phyloP scores from a whole-genome alignment of 768 basidiomycete species.

The Cytidiella melzeri region DNA sequence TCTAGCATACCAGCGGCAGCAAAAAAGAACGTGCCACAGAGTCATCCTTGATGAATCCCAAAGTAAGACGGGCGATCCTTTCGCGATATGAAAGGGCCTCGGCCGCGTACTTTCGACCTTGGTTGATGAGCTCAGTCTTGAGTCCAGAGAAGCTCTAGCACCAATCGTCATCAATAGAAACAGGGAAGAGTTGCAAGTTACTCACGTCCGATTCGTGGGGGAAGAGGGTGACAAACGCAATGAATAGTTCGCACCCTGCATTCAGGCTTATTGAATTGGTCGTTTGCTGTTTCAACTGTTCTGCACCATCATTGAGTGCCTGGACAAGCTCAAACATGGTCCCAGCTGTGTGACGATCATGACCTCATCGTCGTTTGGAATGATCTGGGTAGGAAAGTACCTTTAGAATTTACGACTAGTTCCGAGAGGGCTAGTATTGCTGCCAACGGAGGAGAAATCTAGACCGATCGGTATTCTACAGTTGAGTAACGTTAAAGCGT shows the following conservation, averaged over 20 bases:
- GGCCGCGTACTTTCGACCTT: constrained; percentile 71
- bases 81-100: constrained; percentile 81
- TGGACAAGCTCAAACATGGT: constrained; percentile 92
- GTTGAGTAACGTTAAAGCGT: constrained; percentile 2
- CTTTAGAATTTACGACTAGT: constrained; percentile 72
- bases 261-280: constrained; percentile 79
- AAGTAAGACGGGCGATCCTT: constrained; percentile 84
- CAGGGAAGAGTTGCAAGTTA: constrained; percentile 7
- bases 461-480: constrained; percentile 3
- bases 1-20: neutral
- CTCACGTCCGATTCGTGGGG: constrained; percentile 78
- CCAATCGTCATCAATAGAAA: constrained; percentile 9
- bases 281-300: constrained; percentile 51
- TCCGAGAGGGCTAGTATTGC: constrained; percentile 84
- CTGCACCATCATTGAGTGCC: constrained; percentile 72
- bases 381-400: constrained; percentile 30
- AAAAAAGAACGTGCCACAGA: constrained; percentile 54
- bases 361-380: constrained; percentile 4
- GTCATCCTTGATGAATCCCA: constrained; percentile 93
- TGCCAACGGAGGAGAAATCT: constrained; percentile 81
- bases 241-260: constrained; percentile 89
- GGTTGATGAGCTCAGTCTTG: constrained; percentile 75
- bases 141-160: constrained; percentile 75
- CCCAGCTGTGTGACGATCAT: constrained; percentile 45
- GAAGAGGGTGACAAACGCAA: constrained; percentile 80